Evolutionary conservation across 1,284 basidiomycete genomes (phyloP).

Genomic region (Ustilago crameri): DNA sequence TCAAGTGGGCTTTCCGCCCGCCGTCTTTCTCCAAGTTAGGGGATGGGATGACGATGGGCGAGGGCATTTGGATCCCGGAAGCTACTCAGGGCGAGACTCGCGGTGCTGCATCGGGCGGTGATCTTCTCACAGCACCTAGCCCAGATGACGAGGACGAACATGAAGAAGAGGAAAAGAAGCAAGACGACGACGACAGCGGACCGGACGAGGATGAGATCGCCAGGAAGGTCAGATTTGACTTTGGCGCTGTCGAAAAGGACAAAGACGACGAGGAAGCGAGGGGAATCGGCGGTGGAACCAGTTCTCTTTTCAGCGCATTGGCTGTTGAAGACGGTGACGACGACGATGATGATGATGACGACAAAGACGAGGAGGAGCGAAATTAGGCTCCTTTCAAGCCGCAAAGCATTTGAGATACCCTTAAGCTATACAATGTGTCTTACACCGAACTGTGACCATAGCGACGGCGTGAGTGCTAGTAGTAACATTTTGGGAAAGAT

Average conservation of each 20-base stretch:
- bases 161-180: slow-evolving; percentile 23
- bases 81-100: neutral
- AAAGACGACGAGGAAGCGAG: slow-evolving; percentile 5
- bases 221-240: slow-evolving; percentile 31
- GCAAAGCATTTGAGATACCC: slow-evolving; percentile 6
- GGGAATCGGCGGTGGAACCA: slow-evolving; percentile 12
- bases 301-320: slow-evolving; percentile 37
- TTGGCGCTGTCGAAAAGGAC: slow-evolving; percentile 19
- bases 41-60: slow-evolving; percentile 5
- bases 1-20: slow-evolving; percentile 79
- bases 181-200: slow-evolving; percentile 2
- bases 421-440: no score
- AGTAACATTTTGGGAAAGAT: no score
- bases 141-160: slow-evolving; percentile 36
- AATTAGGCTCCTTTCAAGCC: no score
- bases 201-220: slow-evolving; percentile 23
- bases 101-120: neutral
- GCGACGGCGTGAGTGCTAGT: no score
- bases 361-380: slow-evolving; percentile 5
- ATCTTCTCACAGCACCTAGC: slow-evolving; percentile 33
- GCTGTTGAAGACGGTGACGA: slow-evolving; percentile 43
- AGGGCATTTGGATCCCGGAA: slow-evolving; percentile 42
- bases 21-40: slow-evolving; percentile 2
- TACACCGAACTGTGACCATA: no score
- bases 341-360: slow-evolving; percentile 24